Percentiles rank a stretch among this genome's conserved stretches.
These are phyloP conservation scores for Myriangium duriaei DNA, from an alignment of 2,329 filamentous ascomycete species.

Conservation along the genomic window DNA sequence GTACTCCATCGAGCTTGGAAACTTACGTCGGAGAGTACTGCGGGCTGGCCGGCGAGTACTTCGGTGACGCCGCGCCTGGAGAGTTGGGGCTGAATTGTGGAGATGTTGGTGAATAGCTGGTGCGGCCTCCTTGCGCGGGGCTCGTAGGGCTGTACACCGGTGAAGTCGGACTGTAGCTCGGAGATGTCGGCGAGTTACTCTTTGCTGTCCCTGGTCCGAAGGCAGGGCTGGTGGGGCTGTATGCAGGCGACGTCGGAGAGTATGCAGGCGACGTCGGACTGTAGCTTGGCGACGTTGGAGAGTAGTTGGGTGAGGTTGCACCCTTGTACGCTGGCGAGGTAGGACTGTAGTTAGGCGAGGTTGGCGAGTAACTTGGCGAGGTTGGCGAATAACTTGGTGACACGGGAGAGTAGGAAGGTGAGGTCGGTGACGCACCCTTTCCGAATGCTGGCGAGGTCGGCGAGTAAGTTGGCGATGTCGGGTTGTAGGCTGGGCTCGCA, in stretches of 20 bases:
- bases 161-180: slow-evolving; percentile 42
- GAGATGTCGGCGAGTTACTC: slow-evolving; percentile 31
- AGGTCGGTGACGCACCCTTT: slow-evolving; percentile 29
- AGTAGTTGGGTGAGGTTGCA: slow-evolving; percentile 36
- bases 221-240: slow-evolving; percentile 25
- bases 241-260: slow-evolving; percentile 38
- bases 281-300: slow-evolving; percentile 47
- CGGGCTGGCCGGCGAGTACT: slow-evolving; percentile 44
- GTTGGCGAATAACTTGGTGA: slow-evolving; percentile 50
- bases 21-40: slow-evolving; percentile 38
- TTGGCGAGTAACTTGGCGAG: slow-evolving; percentile 62
- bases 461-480: slow-evolving; percentile 24
- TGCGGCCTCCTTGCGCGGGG: slow-evolving; percentile 21
- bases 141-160: slow-evolving; percentile 46
- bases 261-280: slow-evolving; percentile 47
- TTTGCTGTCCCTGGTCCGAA: slow-evolving; percentile 24
- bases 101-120: slow-evolving; percentile 20
- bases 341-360: slow-evolving; percentile 29
- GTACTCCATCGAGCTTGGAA: slow-evolving; percentile 2
- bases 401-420: slow-evolving; percentile 62
- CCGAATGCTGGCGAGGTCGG: slow-evolving; percentile 25
- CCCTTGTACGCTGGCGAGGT: slow-evolving; percentile 37
- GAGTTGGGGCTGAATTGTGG: slow-evolving; percentile 19
- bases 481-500: slow-evolving; percentile 39
- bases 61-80: slow-evolving; percentile 21